Evolutionary conservation across 805 yeast species (phyloP).

Genomic region (Starmerella tilneyi): DNA sequence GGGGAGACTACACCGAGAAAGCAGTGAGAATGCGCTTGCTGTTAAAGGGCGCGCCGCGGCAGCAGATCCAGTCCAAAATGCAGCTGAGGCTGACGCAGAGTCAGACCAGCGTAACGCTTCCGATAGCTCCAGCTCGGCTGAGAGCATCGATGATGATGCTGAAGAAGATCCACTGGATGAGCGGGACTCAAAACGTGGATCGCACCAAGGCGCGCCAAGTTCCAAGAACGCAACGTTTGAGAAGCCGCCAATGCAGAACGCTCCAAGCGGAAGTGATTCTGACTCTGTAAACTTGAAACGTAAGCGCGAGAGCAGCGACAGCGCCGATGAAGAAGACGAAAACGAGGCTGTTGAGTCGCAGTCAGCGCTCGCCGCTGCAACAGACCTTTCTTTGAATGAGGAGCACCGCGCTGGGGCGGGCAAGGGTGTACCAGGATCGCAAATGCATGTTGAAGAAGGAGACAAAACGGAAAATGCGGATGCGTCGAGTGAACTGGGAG

Average conservation of each 20-base stretch:
- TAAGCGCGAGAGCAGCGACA: not conserved
- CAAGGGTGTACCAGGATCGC: not conserved
- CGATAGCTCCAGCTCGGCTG: not conserved
- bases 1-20: not conserved
- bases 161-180: not conserved
- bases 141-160: not conserved
- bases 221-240: too few species aligned
- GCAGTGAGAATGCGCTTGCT: not conserved
- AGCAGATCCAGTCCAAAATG: not conserved
- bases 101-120: not conserved
- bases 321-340: not conserved
- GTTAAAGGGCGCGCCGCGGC: too few species aligned
- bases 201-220: too few species aligned
- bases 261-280: too few species aligned
- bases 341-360: not conserved
- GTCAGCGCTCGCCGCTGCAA: not conserved
- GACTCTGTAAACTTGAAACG: too few species aligned
- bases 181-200: too few species aligned
- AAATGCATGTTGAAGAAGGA: not conserved
- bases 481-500: not conserved
- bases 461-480: not conserved
- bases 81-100: not conserved
- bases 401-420: constrained; percentile 1
- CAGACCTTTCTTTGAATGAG: not conserved
- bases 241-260: too few species aligned